Conservation (phyloP, 257 asterid genomes). For the Orobanche coerulescens region DNA sequence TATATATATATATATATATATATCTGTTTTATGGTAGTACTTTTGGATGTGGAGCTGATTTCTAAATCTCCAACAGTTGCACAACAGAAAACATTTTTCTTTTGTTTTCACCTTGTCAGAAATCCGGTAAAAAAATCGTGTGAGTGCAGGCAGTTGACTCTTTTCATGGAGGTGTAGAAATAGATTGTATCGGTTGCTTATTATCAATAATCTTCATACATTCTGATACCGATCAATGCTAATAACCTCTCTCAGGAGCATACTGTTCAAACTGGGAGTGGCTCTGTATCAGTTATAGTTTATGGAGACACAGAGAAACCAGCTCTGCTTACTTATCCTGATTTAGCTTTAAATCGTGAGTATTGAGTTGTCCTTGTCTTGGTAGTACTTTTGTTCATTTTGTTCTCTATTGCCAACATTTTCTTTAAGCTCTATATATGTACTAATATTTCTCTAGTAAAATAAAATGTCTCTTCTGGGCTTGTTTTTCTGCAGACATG, state of each 20-base stretch:
- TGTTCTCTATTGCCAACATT: conserved; percentile 1
- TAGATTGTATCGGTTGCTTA: no score
- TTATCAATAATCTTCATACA: neutral
- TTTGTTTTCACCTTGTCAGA: conserved; percentile 18
- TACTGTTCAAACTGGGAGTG: conserved; percentile 44
- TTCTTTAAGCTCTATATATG: neutral
- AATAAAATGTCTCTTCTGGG: neutral
- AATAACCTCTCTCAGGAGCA: conserved; percentile 47
- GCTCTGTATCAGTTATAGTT: conserved; percentile 69
- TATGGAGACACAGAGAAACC: conserved; percentile 81
- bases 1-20: no score
- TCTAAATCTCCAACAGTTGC: conserved; percentile 18
- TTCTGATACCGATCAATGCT: neutral
- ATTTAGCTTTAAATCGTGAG: conserved; percentile 77
- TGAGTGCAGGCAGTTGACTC: no score
- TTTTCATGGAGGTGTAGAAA: no score
- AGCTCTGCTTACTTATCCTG: conserved; percentile 74
- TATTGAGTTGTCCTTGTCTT: conserved; percentile 17
- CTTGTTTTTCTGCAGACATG: conserved; percentile 41
- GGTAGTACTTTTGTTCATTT: neutral
- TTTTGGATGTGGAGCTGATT: conserved; percentile 24
- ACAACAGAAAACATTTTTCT: conserved; percentile 13
- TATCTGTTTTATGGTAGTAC: no score
- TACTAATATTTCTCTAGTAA: conserved; percentile 9
- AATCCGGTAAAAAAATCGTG: no score